Conservation (phyloP, 129 eudicot genomes). For the Solidago caesia region DNA sequence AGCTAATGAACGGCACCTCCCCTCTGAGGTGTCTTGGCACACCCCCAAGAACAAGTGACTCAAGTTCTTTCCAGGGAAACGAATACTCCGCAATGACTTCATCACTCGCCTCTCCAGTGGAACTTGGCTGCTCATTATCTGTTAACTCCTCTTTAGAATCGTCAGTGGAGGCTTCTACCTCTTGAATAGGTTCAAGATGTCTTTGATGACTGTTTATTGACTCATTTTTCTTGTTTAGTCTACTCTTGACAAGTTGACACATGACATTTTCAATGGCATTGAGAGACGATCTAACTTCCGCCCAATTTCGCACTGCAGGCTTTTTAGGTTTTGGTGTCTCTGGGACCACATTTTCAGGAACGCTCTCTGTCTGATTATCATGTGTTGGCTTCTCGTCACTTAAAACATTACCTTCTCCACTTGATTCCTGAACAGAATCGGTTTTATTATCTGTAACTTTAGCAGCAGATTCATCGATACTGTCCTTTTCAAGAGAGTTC, state of each 20-base stretch:
- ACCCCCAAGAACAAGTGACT: conserved; percentile 90
- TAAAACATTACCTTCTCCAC: conserved; percentile 37
- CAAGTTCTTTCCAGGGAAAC: conserved; percentile 69
- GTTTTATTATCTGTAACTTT: conserved; percentile 40
- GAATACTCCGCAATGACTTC: conserved; percentile 28
- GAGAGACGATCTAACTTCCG: conserved; percentile 64
- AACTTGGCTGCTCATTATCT: conserved; percentile 25
- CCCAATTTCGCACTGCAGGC: conserved; percentile 58
- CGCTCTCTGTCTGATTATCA: conserved; percentile 29
- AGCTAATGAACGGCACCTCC: conserved; percentile 48
- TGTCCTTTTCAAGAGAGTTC: conserved; percentile 22
- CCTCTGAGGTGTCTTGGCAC: conserved; percentile 93
- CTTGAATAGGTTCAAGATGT: conserved; percentile 40
- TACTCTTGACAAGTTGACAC: conserved; percentile 57
- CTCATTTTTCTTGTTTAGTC: conserved; percentile 26
- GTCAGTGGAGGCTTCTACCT: conserved; percentile 30
- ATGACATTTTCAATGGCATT: conserved; percentile 54
- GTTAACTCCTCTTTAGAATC: conserved; percentile 40
- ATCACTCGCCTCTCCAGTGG: conserved; percentile 27
- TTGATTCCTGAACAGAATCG: conserved; percentile 34
- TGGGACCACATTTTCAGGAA: conserved; percentile 21
- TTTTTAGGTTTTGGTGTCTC: conserved; percentile 35
- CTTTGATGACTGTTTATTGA: conserved; percentile 15
- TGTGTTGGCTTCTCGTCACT: conserved; percentile 33
- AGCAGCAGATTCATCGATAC: conserved; percentile 28